Base-by-base conservation (phyloP, 2,329 filamentous ascomycete genomes). In the Alternaria sp. region DNA sequence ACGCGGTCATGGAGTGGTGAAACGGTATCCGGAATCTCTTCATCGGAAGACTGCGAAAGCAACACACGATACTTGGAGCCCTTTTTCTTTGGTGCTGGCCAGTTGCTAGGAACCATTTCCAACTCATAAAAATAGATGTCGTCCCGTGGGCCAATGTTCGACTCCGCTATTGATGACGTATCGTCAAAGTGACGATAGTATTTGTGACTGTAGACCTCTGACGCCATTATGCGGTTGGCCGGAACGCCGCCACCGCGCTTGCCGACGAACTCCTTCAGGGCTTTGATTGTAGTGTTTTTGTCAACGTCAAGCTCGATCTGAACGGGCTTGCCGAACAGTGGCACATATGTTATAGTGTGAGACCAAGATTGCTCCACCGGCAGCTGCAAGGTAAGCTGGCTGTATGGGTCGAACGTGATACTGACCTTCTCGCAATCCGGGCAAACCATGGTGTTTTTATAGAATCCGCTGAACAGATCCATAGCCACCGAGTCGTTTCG, bases 361-460 rank as follows among this genome's bases (percentile, higher is more conserved):
- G 82, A 84, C 90, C 92, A 97, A 42, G 92, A 85, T 64, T 90
- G 93, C 75, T 95, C 90, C 54, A 97, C 87, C 0, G 95, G 95
- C 33, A 99, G 81, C 56, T 96, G 95, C 24, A 99, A 81, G 0
- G 95, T 97, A 58, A 99, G 80, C 65, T 96, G 95, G 77, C 93
- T 97, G 82, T 96, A 99, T 0, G 95, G 95, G 75, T 99, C 95
- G 72, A 99, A 99, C 0, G 95, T 98, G 70, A 99, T 97, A 85
- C 93, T 97, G 78, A 98, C 90, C 80, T 98, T 99, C 68, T 90
- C 85, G 76, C 95, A 99, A 7, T 85, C 86, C 0, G 95, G 95
- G 73, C 95, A 99, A 63, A 95, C 90, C 63, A 99, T 85, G 0
- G 94, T 98, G 42, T 96, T 98, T 80, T 98, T 97, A 85, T 98